Percentiles rank a stretch among this genome's conserved stretches.
phyloP scores from a whole-genome alignment of 2,329 filamentous ascomycete genomes.

The Dactylellina sp. region DNA sequence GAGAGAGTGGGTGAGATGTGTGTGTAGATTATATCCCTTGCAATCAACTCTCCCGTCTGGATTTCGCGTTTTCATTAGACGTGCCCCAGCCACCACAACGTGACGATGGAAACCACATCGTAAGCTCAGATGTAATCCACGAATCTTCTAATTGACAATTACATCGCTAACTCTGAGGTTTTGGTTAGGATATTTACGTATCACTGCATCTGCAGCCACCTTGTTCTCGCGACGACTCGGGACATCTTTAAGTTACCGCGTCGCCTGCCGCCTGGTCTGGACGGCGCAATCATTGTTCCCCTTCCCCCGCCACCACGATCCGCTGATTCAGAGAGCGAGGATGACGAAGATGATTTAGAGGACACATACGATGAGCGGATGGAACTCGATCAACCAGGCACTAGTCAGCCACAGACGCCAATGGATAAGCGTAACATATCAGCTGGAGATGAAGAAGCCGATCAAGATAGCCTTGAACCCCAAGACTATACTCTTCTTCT shows the following conservation, averaged over 20 bases:
- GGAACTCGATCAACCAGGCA: conserved; percentile 43
- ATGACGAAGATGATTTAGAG: conserved; percentile 23
- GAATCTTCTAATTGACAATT: neutral
- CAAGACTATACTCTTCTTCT: conserved; percentile 67
- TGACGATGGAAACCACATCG: conserved; percentile 40
- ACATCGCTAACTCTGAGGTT: conserved; percentile 4
- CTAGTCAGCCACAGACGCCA: neutral
- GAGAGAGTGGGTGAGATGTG: too few species aligned
- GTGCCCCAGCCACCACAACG: conserved; percentile 9
- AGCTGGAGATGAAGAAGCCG: conserved; percentile 28
- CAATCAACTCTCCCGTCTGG: neutral
- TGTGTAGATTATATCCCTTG: neutral
- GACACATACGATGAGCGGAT: conserved; percentile 26
- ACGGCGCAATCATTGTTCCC: conserved; percentile 71
- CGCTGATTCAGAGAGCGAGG: conserved; percentile 59
- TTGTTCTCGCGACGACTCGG: conserved; percentile 72
- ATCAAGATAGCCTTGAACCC: conserved; percentile 59
- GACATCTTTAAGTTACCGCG: conserved; percentile 68
- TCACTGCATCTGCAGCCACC: conserved; percentile 74
- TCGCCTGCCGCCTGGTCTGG: conserved; percentile 67
- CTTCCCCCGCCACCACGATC: conserved; percentile 63
- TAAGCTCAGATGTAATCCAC: conserved; percentile 13
- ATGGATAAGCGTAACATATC: neutral
- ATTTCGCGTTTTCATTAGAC: neutral
- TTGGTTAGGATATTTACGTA: conserved; percentile 66